Conservation (phyloP, 305 asterid genomes). For the Caryopteris hybrid region DNA sequence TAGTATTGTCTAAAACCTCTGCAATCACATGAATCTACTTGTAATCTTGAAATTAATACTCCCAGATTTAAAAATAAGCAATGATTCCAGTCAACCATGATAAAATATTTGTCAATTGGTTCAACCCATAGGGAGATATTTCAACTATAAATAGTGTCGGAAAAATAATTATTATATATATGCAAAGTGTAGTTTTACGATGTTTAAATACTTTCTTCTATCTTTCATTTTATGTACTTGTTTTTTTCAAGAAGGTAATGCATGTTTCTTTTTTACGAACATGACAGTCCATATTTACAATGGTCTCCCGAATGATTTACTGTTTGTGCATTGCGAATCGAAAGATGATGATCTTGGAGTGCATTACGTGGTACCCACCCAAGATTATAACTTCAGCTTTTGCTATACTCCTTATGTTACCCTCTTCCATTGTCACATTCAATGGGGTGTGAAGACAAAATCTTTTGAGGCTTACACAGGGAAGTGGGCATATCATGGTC, state of each 20-base stretch:
- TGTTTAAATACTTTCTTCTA: background rate
- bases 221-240: background rate
- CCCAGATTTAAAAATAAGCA: no score
- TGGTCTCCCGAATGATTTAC: background rate
- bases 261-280: background rate
- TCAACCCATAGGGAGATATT: background rate
- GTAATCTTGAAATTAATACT: no score
- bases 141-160: background rate
- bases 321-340: no score
- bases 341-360: constrained; percentile 17
- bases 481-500: background rate
- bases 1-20: no score
- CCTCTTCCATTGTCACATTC: constrained; percentile 16
- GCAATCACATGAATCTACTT: no score
- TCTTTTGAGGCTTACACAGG: constrained; percentile 2
- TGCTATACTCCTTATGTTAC: background rate
- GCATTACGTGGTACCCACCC: background rate
- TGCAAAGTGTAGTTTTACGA: background rate
- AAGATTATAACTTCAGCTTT: constrained; percentile 7
- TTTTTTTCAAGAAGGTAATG: background rate
- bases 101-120: no score
- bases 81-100: no score
- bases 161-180: background rate
- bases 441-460: background rate
- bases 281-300: background rate